A percentile compares a stretch with the other conserved stretches of the same genome.
Evolutionary conservation across 1,139 yeast genomes (phyloP).

Genomic region (Candida tunisiensis): DNA sequence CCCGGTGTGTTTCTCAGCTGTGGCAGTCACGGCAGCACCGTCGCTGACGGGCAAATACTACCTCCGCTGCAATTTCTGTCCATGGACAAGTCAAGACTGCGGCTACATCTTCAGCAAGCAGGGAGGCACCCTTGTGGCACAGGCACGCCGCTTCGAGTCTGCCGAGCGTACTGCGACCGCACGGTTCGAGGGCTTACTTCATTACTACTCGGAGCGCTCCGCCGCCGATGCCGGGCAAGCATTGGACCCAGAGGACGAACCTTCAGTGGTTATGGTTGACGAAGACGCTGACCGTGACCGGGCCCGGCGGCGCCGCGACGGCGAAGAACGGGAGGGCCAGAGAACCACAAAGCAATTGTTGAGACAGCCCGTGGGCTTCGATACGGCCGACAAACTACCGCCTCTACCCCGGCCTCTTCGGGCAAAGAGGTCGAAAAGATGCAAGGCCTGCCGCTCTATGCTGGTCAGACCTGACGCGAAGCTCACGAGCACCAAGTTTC

Average conservation of each 20-base stretch:
- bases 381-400: conserved; percentile 1
- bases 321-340: background rate
- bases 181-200: too few relatives aligned
- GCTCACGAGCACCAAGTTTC: conserved; percentile 11
- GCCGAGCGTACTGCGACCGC: too few relatives aligned
- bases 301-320: background rate
- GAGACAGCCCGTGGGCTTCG: background rate
- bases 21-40: conserved; percentile 2
- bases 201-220: too few relatives aligned
- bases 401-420: conserved; percentile 11
- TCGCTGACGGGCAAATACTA: conserved; percentile 1
- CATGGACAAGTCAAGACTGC: background rate
- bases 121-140: too few relatives aligned
- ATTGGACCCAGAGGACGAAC: too few relatives aligned
- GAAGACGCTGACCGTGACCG: background rate
- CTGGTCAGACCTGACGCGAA: conserved; percentile 14
- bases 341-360: background rate
- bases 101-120: too few relatives aligned
- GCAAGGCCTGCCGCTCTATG: conserved; percentile 14
- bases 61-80: conserved; percentile 3
- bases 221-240: too few relatives aligned
- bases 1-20: conserved; percentile 6
- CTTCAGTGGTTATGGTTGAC: too few relatives aligned
- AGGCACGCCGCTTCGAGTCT: too few relatives aligned
- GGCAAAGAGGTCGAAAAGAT: conserved; percentile 11